phyloP scores from a whole-genome alignment of 306 rosid species.

The Vigna trinervia region DNA sequence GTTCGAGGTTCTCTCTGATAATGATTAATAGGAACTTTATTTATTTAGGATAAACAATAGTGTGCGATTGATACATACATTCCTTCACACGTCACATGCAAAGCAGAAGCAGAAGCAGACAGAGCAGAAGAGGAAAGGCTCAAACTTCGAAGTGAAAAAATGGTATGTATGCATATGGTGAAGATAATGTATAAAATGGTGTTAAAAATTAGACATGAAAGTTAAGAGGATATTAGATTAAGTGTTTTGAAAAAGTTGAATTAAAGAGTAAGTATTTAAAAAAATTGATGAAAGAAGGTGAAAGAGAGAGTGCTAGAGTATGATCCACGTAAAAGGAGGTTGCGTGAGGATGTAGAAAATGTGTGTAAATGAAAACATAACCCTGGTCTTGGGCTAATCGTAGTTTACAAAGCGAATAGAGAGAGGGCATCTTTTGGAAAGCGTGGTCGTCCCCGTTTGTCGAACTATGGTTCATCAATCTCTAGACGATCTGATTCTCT shows the following conservation, averaged over 20 bases:
- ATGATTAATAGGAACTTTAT: not conserved
- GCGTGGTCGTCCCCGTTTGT: conserved; percentile 84
- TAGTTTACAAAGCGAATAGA: conserved; percentile 61
- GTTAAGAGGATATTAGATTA: not conserved
- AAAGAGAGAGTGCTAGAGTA: conserved; percentile 5
- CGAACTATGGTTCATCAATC: conserved; percentile 69
- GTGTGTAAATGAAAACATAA: conserved; percentile 50
- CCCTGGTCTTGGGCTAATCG: conserved; percentile 70
- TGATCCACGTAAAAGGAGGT: conserved; percentile 52
- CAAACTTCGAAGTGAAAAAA: not conserved
- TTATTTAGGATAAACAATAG: not conserved
- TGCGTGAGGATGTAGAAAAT: conserved; percentile 51
- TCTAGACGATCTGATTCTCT: conserved; percentile 77
- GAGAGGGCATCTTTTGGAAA: conserved; percentile 87
- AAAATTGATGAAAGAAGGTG: not conserved
- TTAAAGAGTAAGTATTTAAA: not conserved
- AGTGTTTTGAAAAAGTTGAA: not conserved
- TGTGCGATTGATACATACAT: not conserved
- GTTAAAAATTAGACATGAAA: no score
- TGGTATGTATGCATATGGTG: not conserved
- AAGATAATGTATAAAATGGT: not conserved
- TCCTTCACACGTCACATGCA: conserved; percentile 22
- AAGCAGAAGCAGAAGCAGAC: not conserved
- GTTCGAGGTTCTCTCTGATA: not conserved
- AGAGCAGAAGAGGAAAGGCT: not conserved